Conservation (phyloP, 768 basidiomycete genomes). For the Polyporus arcularius region DNA sequence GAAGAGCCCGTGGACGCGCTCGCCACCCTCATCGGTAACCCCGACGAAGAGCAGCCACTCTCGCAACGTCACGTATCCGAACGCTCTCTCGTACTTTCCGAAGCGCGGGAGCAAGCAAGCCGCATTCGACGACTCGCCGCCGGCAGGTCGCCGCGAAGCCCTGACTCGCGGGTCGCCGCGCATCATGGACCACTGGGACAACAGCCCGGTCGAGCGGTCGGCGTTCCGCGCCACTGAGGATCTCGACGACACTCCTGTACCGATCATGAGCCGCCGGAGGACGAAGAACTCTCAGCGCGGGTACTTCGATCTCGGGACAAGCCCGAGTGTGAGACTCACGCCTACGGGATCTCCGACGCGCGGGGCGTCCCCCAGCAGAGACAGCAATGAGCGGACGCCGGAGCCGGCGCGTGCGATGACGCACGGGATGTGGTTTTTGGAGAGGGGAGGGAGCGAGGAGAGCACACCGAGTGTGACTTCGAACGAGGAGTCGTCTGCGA, state of each 20-base stretch:
- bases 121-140: constrained; percentile 9
- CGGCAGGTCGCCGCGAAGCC: neutral
- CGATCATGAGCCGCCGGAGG: constrained; percentile 15
- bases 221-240: constrained; percentile 12
- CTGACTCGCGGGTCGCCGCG: constrained; percentile 52
- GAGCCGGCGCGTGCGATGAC: constrained; percentile 13
- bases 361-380: neutral
- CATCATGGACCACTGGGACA: constrained; percentile 38
- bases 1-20: constrained; percentile 47
- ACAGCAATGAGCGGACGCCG: neutral
- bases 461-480: constrained; percentile 52
- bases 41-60: constrained; percentile 23
- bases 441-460: constrained; percentile 32
- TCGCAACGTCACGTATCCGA: constrained; percentile 53
- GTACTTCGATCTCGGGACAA: constrained; percentile 45
- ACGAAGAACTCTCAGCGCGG: constrained; percentile 59
- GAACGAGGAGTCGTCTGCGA: constrained; percentile 44
- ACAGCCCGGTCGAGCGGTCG: constrained; percentile 1
- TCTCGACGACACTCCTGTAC: constrained; percentile 27
- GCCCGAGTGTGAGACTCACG: constrained; percentile 41
- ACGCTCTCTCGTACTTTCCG: constrained; percentile 23
- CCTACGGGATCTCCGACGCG: constrained; percentile 39
- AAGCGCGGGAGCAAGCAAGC: constrained; percentile 7
- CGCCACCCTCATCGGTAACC: constrained; percentile 14
- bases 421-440: constrained; percentile 18